A percentile compares a stretch with the other conserved stretches of the same genome.
Evolutionary conservation across 805 yeast species (phyloP).

Genomic region (Starmerella kuoi): DNA sequence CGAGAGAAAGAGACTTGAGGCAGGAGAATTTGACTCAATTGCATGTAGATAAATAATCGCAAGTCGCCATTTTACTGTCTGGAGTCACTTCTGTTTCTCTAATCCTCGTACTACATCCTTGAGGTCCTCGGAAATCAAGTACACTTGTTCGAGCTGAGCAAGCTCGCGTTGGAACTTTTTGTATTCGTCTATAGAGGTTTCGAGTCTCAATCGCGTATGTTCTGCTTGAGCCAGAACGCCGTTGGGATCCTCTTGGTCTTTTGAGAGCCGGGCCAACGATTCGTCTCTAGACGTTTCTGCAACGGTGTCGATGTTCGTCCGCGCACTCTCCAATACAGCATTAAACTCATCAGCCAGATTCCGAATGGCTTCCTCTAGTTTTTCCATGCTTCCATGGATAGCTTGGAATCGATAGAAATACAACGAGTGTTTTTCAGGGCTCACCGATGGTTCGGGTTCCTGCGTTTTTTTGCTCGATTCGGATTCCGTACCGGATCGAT

Average conservation of each 20-base stretch:
- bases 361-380: conserved; percentile 9
- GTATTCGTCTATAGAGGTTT: conserved; percentile 4
- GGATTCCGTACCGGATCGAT: no score
- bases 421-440: no score
- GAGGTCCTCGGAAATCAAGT: conserved; percentile 17
- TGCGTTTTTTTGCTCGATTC: no score
- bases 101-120: conserved; percentile 11
- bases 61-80: no score
- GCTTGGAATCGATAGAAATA: no score
- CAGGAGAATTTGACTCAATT: no score
- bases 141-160: conserved; percentile 18
- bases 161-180: conserved; percentile 6
- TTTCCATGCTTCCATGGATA: conserved; percentile 10
- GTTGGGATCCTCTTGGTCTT: conserved; percentile 4
- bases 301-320: conserved; percentile 3
- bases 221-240: conserved; percentile 16
- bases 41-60: no score
- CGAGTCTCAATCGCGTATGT: conserved; percentile 5
- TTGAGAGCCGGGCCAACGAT: conserved; percentile 10
- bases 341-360: conserved; percentile 13
- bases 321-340: conserved; percentile 1
- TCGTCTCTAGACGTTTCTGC: conserved; percentile 10
- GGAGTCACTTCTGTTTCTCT: no score
- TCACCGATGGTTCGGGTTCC: no score
- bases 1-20: no score